phyloP scores from a whole-genome alignment of 805 yeast genomes.

The Metschnikowia baotianmanensis region DNA sequence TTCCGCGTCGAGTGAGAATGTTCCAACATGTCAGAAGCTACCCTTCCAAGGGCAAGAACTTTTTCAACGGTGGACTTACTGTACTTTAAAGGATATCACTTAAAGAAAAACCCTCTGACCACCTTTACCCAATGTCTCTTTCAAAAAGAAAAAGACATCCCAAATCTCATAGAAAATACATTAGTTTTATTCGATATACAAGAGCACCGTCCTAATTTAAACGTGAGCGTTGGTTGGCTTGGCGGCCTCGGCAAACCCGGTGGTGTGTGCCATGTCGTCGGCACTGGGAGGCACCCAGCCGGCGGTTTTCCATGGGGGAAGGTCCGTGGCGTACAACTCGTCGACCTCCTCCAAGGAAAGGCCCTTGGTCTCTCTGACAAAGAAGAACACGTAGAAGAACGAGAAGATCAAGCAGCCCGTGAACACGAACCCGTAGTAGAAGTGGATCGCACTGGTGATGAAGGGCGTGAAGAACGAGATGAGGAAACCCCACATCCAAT shows the following conservation, averaged over 20 bases:
- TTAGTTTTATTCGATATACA: too few species aligned
- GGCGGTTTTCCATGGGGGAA: constrained; percentile 42
- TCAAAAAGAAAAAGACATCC: not conserved
- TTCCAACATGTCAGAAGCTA: too few species aligned
- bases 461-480: constrained; percentile 68
- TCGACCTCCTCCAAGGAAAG: constrained; percentile 81
- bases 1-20: too few species aligned
- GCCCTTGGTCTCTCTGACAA: constrained; percentile 78
- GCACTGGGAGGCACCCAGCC: constrained; percentile 50
- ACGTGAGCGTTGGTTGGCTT: constrained; percentile 25
- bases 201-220: not conserved
- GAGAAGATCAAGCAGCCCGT: constrained; percentile 62
- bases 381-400: constrained; percentile 68
- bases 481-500: constrained; percentile 63
- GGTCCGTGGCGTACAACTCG: constrained; percentile 51
- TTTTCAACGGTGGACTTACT: too few species aligned
- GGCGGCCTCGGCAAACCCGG: constrained; percentile 36
- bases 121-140: too few species aligned
- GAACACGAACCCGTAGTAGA: constrained; percentile 65
- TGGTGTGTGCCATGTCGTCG: constrained; percentile 34
- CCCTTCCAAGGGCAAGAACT: too few species aligned
- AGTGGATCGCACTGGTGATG: constrained; percentile 59
- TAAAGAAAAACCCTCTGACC: too few species aligned
- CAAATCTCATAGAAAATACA: too few species aligned
- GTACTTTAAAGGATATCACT: too few species aligned